These are phyloP conservation scores for Blastobotrys capitulatus DNA, from an alignment of 1,139 yeast species.

Conservation along the genomic window DNA sequence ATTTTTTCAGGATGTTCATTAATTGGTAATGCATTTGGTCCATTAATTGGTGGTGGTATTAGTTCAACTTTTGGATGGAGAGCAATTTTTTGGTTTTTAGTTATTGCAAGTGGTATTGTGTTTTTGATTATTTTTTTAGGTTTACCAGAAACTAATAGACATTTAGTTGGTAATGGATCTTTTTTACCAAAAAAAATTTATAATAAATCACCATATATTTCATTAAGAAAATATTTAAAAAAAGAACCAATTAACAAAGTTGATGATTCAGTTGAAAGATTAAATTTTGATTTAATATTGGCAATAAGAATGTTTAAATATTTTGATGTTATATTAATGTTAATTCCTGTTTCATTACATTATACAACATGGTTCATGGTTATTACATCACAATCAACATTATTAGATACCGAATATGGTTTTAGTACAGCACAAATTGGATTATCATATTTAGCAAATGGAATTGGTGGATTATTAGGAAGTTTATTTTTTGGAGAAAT, in stretches of 20 bases:
- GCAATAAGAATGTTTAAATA: conserved; percentile 32
- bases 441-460: conserved; percentile 44
- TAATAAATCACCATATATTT: conserved; percentile 41
- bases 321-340: conserved; percentile 34
- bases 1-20: conserved; percentile 57
- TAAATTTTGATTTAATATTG: conserved; percentile 31
- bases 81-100: conserved; percentile 69
- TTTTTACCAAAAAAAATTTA: conserved; percentile 40
- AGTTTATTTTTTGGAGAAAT: conserved; percentile 32
- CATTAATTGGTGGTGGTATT: conserved; percentile 65
- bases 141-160: conserved; percentile 69
- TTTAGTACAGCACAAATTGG: conserved; percentile 55
- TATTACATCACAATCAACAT: conserved; percentile 57
- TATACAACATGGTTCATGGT: conserved; percentile 68
- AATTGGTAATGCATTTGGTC: conserved; percentile 72
- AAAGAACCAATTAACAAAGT: conserved; percentile 18
- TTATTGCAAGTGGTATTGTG: conserved; percentile 51
- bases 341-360: conserved; percentile 54
- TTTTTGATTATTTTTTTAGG: conserved; percentile 30
- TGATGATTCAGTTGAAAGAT: conserved; percentile 29
- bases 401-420: conserved; percentile 44
- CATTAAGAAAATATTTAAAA: conserved; percentile 15
- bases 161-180: conserved; percentile 64
- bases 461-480: conserved; percentile 36
- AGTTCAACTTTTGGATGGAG: conserved; percentile 63